Conservation (phyloP, 2,329 filamentous ascomycete species). For the Leptographium procerum region DNA sequence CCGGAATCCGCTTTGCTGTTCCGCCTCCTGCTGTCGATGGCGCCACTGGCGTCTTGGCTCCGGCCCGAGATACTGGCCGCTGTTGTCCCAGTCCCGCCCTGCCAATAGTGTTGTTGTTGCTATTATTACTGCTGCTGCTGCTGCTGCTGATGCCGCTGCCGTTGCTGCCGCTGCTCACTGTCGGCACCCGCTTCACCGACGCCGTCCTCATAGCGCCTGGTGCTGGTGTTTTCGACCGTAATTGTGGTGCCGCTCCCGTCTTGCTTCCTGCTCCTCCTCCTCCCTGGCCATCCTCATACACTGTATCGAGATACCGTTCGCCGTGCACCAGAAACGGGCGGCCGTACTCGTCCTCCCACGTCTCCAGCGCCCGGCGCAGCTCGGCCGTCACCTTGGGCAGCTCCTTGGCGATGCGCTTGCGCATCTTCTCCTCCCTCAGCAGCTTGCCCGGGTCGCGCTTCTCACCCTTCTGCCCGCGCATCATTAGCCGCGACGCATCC, state of each 20-base stretch:
- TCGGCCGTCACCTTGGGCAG: slow-evolving; percentile 82
- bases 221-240: slow-evolving; percentile 62
- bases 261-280: neutral
- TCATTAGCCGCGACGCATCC: slow-evolving; percentile 87
- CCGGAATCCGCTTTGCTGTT: slow-evolving; percentile 20
- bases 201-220: slow-evolving; percentile 42
- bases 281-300: slow-evolving; percentile 44
- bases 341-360: slow-evolving; percentile 90
- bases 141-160: neutral
- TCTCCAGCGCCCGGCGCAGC: slow-evolving; percentile 68
- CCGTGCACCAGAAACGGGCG: slow-evolving; percentile 88
- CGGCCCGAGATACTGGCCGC: slow-evolving; percentile 22
- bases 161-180: neutral
- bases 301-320: slow-evolving; percentile 75
- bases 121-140: neutral
- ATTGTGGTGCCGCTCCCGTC: slow-evolving; percentile 21
- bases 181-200: slow-evolving; percentile 14
- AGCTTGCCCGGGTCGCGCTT: slow-evolving; percentile 89
- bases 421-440: slow-evolving; percentile 93
- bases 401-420: slow-evolving; percentile 93
- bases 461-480: slow-evolving; percentile 84
- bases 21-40: slow-evolving; percentile 31
- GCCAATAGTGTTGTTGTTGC: neutral
- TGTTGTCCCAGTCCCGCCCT: neutral
- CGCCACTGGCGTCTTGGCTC: slow-evolving; percentile 46